A percentile compares a stretch with the other conserved stretches of the same genome.
Conservation (phyloP, 495 filamentous ascomycete genomes). For the Daldinia grandis region DNA sequence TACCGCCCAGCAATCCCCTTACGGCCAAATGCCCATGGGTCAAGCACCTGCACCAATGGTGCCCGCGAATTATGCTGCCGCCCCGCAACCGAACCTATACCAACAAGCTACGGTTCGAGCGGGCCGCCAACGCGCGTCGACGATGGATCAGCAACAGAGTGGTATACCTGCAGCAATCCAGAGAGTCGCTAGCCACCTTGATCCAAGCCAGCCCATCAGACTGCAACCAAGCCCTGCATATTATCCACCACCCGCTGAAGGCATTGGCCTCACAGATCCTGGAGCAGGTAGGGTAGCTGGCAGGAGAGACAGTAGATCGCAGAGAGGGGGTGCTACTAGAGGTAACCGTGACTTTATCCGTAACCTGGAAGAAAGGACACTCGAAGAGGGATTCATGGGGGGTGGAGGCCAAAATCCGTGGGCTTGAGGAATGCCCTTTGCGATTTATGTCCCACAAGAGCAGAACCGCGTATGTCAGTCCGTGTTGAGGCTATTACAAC, state of each 20-base stretch:
- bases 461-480: conserved; percentile 9
- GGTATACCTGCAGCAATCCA: conserved; percentile 94
- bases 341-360: conserved; percentile 90
- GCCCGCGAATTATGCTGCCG: conserved; percentile 67
- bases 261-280: conserved; percentile 62
- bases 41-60: conserved; percentile 73
- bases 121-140: conserved; percentile 89
- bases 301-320: conserved; percentile 79
- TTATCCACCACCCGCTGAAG: conserved; percentile 94
- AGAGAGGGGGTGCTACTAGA: conserved; percentile 60
- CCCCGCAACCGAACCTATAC: conserved; percentile 74
- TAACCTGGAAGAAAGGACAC: conserved; percentile 89
- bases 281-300: conserved; percentile 70
- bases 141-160: conserved; percentile 90
- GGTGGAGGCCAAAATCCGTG: conserved; percentile 55
- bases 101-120: conserved; percentile 84
- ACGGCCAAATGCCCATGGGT: conserved; percentile 78
- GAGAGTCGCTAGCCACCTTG: conserved; percentile 94
- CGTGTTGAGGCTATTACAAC: background rate
- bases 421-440: conserved; percentile 52
- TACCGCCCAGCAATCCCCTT: conserved; percentile 73
- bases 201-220: conserved; percentile 92
- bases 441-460: background rate
- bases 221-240: conserved; percentile 97
- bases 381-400: conserved; percentile 81